Conservation (phyloP, 495 filamentous ascomycete genomes). For the Podospora pseudoanserina region DNA sequence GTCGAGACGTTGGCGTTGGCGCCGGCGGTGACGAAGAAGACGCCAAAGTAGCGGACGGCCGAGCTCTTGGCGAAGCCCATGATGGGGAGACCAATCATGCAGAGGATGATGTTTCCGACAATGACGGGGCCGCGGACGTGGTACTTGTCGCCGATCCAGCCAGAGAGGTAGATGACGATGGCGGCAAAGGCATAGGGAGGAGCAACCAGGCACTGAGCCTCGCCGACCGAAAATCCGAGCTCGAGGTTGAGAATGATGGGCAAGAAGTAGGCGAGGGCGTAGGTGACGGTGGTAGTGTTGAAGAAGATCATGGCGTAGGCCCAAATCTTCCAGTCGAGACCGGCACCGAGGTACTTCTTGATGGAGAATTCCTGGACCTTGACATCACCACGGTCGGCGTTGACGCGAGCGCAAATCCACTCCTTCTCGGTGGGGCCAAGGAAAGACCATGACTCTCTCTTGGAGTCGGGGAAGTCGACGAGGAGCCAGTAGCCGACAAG, state of each 20-base stretch:
- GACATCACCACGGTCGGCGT: slow-evolving; percentile 57
- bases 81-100: slow-evolving; percentile 48
- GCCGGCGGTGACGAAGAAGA: slow-evolving; percentile 59
- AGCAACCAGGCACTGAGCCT: slow-evolving; percentile 59
- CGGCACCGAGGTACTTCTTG: slow-evolving; percentile 47
- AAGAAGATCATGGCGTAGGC: slow-evolving; percentile 58
- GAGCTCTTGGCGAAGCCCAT: slow-evolving; percentile 49
- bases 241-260: slow-evolving; percentile 58
- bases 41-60: slow-evolving; percentile 58
- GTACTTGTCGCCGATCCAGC: slow-evolving; percentile 55
- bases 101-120: slow-evolving; percentile 49
- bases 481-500: slow-evolving; percentile 50
- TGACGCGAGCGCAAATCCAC: slow-evolving; percentile 57
- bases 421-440: slow-evolving; percentile 46
- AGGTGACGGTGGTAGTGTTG: slow-evolving; percentile 56
- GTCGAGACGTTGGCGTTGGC: slow-evolving; percentile 59
- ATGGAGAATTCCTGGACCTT: slow-evolving; percentile 48
- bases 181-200: slow-evolving; percentile 60
- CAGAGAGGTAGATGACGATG: slow-evolving; percentile 54
- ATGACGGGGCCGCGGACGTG: slow-evolving; percentile 56
- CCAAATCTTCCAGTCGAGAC: slow-evolving; percentile 58
- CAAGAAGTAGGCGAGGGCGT: slow-evolving; percentile 65
- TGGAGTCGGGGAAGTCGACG: slow-evolving; percentile 59
- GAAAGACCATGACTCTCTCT: slow-evolving; percentile 51
- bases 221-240: slow-evolving; percentile 56